Evolutionary conservation across 176 grass and related monocot species (phyloP).

Genomic region (Zizania latifolia): DNA sequence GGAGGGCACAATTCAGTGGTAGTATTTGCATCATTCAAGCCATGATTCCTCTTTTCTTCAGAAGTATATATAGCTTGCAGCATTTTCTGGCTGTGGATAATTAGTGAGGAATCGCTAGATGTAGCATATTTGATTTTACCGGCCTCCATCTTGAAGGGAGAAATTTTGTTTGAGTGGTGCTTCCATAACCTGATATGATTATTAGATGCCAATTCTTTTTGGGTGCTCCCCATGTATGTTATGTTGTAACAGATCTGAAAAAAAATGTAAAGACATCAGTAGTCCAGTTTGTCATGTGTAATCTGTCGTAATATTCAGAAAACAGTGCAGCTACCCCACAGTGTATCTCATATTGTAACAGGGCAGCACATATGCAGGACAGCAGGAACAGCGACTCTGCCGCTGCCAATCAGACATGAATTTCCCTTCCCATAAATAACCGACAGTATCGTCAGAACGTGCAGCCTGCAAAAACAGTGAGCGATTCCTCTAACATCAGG

Average conservation of each 20-base stretch:
- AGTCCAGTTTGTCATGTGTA: neutral
- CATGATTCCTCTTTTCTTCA: conserved; percentile 21
- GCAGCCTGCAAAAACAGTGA: neutral
- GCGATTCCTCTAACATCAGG: neutral
- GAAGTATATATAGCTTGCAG: neutral
- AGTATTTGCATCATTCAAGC: conserved; percentile 55
- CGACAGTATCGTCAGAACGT: neutral
- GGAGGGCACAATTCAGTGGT: conserved; percentile 63
- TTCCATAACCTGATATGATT: neutral
- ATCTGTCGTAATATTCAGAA: too few species aligned
- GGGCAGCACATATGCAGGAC: neutral
- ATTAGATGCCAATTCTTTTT: conserved; percentile 28
- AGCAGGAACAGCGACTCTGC: neutral
- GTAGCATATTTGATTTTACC: conserved; percentile 3
- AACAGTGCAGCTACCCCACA: neutral
- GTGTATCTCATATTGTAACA: neutral
- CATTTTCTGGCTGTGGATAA: neutral
- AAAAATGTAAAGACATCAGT: neutral
- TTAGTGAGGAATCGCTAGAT: conserved; percentile 14
- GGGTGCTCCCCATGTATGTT: neutral
- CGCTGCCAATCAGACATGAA: neutral
- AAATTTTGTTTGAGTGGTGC: conserved; percentile 35
- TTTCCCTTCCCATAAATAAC: neutral
- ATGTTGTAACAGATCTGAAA: neutral
- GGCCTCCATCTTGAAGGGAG: neutral